Evolutionary conservation across 1,284 basidiomycete genomes (phyloP).

Genomic region (Serendipita sp.): DNA sequence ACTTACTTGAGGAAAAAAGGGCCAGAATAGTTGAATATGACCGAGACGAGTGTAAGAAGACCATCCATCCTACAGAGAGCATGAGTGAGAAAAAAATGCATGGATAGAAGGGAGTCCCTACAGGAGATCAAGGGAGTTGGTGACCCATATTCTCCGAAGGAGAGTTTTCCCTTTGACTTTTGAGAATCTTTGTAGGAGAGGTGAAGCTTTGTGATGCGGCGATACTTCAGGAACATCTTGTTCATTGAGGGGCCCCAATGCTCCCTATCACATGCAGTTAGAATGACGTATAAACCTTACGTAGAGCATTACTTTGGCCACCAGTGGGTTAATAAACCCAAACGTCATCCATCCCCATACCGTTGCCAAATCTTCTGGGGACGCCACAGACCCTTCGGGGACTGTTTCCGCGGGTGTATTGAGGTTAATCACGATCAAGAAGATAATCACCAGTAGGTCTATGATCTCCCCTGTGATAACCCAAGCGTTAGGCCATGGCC

Average conservation of each 20-base stretch:
- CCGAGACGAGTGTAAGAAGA: conserved; percentile 43
- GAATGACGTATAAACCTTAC: background rate
- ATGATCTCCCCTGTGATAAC: background rate
- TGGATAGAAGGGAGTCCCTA: conserved; percentile 16
- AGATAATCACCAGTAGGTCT: background rate
- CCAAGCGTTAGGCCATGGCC: background rate
- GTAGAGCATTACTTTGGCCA: conserved; percentile 26
- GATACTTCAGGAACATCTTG: conserved; percentile 26
- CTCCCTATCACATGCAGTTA: conserved; percentile 14
- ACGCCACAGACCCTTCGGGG: conserved; percentile 19
- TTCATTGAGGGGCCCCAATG: conserved; percentile 20
- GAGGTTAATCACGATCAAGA: background rate
- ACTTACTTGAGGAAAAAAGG: conserved; percentile 52
- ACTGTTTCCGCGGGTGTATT: background rate
- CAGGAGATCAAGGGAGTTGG: conserved; percentile 62
- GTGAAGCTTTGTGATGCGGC: conserved; percentile 21
- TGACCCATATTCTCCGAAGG: conserved; percentile 44
- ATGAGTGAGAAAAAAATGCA: conserved; percentile 3
- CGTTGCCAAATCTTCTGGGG: conserved; percentile 63
- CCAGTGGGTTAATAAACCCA: conserved; percentile 58
- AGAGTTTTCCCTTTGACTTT: conserved; percentile 33
- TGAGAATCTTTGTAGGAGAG: conserved; percentile 15
- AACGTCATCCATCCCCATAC: conserved; percentile 72
- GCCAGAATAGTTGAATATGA: conserved; percentile 53
- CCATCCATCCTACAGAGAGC: conserved; percentile 39